Percentiles rank a stretch among this genome's conserved stretches.
phyloP scores from a whole-genome alignment of 2,329 filamentous ascomycete species.

The Scedosporium apiospermum region DNA sequence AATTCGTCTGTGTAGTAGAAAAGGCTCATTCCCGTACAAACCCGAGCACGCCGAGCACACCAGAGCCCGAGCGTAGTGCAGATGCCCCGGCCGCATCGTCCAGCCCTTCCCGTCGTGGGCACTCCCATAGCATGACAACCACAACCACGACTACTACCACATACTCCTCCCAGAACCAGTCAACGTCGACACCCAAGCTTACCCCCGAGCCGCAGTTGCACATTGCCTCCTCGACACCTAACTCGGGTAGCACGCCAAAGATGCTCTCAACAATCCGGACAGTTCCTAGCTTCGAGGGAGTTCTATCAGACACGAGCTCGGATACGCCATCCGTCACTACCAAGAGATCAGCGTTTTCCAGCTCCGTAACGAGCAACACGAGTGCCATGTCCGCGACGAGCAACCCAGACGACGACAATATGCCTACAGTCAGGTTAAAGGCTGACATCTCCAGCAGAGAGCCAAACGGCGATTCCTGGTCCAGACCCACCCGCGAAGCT shows the following conservation, averaged over 20 bases:
- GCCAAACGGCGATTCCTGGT: constrained; percentile 16
- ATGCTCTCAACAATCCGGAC: constrained; percentile 40
- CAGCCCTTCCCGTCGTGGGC: background rate
- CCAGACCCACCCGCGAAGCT: constrained; percentile 9
- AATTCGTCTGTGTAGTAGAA: background rate
- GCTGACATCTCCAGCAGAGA: constrained; percentile 11
- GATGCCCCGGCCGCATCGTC: background rate
- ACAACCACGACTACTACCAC: background rate
- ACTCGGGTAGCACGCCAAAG: background rate
- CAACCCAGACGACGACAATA: constrained; percentile 22
- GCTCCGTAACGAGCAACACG: constrained; percentile 44
- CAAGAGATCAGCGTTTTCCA: constrained; percentile 44
- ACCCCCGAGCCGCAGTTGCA: background rate
- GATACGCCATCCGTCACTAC: constrained; percentile 20
- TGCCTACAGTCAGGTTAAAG: constrained; percentile 27
- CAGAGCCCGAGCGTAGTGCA: background rate
- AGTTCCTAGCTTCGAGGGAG: constrained; percentile 44
- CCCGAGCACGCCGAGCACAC: background rate
- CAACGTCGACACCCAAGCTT: background rate
- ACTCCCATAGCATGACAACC: background rate
- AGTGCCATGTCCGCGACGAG: constrained; percentile 35
- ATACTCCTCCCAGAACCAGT: background rate
- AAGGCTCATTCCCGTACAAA: background rate
- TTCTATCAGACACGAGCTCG: constrained; percentile 33
- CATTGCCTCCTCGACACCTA: background rate